These are phyloP conservation scores for Stentor coeruleus DNA, from an alignment of 73 alveolate species.

Conservation along the genomic window DNA sequence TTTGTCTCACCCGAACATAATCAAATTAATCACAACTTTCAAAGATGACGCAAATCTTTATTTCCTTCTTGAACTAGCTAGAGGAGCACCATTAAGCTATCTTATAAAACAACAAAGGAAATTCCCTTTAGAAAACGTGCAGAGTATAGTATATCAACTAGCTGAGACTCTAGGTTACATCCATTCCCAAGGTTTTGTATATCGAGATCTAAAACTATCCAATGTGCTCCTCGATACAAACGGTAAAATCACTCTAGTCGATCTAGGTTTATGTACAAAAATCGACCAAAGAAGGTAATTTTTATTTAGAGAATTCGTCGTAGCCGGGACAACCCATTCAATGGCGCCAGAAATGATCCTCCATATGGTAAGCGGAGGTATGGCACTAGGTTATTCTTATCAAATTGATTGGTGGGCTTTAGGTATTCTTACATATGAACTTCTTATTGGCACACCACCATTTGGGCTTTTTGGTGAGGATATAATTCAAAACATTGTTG, in stretches of 20 bases:
- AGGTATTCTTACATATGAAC: slow-evolving; percentile 57
- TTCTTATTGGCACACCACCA: slow-evolving; percentile 32
- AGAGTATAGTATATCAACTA: neutral
- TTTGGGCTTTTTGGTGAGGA: slow-evolving; percentile 23
- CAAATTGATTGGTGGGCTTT: slow-evolving; percentile 66
- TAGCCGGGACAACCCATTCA: slow-evolving; percentile 58
- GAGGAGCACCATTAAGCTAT: slow-evolving; percentile 20
- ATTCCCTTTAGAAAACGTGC: slow-evolving; percentile 17
- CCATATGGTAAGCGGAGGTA: slow-evolving; percentile 15
- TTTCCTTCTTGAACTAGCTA: slow-evolving; percentile 13
- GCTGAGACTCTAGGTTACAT: slow-evolving; percentile 18
- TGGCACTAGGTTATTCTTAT: slow-evolving; percentile 44
- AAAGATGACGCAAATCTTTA: slow-evolving; percentile 15
- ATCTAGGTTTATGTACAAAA: slow-evolving; percentile 14
- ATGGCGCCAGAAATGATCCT: slow-evolving; percentile 69
- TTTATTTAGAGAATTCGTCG: slow-evolving; percentile 1
- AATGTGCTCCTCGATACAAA: neutral
- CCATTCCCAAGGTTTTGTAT: slow-evolving; percentile 7
- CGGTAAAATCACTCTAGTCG: slow-evolving; percentile 1
- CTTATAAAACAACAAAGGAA: neutral
- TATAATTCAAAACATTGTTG: neutral
- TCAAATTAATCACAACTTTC: neutral
- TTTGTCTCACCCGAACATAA: slow-evolving; percentile 43
- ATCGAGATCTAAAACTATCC: slow-evolving; percentile 7
- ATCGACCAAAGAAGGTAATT: neutral